Evolutionary conservation across 768 basidiomycete genomes (phyloP).

Genomic region (Lentinula sp.): DNA sequence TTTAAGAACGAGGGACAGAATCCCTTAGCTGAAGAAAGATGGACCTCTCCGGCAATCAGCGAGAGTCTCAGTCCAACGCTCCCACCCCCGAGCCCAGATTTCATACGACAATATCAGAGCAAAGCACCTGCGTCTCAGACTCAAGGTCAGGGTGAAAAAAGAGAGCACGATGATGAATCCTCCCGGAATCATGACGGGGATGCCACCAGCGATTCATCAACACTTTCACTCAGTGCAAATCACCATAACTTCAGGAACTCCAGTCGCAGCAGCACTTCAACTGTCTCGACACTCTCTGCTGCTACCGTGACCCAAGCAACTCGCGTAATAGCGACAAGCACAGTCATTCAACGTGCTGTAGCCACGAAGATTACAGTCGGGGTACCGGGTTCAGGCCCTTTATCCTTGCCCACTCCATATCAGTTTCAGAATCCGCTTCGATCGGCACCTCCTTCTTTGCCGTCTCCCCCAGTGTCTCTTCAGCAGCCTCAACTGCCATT

Average conservation of each 20-base stretch:
- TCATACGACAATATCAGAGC: neutral
- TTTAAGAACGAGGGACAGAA: conserved; percentile 13
- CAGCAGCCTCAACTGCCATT: neutral
- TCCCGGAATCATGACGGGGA: conserved; percentile 6
- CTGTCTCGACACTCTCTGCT: conserved; percentile 37
- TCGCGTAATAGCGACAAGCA: conserved; percentile 21
- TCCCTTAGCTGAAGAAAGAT: neutral
- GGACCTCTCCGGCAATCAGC: conserved; percentile 16
- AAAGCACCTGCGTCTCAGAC: neutral
- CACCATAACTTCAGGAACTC: conserved; percentile 27
- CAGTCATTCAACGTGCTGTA: conserved; percentile 40
- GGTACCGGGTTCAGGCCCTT: neutral
- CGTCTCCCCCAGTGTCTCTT: neutral
- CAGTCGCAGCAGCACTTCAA: conserved; percentile 39
- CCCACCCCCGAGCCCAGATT: conserved; percentile 13
- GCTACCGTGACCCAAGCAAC: conserved; percentile 32
- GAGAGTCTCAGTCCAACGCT: conserved; percentile 22
- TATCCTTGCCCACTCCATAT: conserved; percentile 4
- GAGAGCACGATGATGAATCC: neutral
- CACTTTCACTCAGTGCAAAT: conserved; percentile 12
- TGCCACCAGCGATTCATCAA: conserved; percentile 12
- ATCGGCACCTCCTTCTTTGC: neutral
- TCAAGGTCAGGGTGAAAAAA: neutral
- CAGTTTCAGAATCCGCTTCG: neutral
- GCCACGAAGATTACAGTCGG: conserved; percentile 42